A percentile compares a stretch with the other conserved stretches of the same genome.
Evolutionary conservation across 2,329 filamentous ascomycete genomes (phyloP).

Genomic region (Scedosporium dehoogii): DNA sequence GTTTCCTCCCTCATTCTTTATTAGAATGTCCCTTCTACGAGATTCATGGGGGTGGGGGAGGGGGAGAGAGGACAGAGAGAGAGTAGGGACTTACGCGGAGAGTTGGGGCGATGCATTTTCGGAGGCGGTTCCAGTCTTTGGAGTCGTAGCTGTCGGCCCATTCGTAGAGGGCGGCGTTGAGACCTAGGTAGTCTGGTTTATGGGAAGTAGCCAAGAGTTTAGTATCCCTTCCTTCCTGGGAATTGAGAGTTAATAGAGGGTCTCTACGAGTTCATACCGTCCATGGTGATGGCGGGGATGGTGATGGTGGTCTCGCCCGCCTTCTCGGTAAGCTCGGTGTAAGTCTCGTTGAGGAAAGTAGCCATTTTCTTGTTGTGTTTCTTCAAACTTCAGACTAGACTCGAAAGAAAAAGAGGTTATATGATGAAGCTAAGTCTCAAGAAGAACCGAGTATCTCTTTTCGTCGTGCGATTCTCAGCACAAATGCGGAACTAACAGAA

Average conservation of each 20-base stretch:
- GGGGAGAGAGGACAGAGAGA: constrained; percentile 15
- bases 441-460: no score
- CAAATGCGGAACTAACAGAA: no score
- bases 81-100: constrained; percentile 8
- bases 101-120: constrained; percentile 49
- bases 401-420: background rate
- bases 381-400: background rate
- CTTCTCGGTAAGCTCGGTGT: background rate
- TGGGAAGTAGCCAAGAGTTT: background rate
- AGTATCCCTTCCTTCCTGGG: background rate
- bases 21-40: no score
- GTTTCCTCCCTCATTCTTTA: constrained; percentile 4
- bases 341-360: background rate
- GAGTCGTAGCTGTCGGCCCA: constrained; percentile 60
- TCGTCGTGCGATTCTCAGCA: no score
- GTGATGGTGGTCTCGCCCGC: constrained; percentile 3
- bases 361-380: background rate
- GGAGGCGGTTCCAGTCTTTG: constrained; percentile 54
- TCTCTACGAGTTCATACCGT: constrained; percentile 1
- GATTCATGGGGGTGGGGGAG: constrained; percentile 27
- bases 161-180: constrained; percentile 26
- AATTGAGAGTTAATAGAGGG: no score
- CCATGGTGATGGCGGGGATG: constrained; percentile 6
- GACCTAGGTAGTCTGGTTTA: constrained; percentile 15
- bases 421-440: background rate